Evolutionary conservation across 2,329 filamentous ascomycete genomes (phyloP), one percentile per base, ranked within the genome.

Genomic region (Alternaria incomplexa): DNA sequence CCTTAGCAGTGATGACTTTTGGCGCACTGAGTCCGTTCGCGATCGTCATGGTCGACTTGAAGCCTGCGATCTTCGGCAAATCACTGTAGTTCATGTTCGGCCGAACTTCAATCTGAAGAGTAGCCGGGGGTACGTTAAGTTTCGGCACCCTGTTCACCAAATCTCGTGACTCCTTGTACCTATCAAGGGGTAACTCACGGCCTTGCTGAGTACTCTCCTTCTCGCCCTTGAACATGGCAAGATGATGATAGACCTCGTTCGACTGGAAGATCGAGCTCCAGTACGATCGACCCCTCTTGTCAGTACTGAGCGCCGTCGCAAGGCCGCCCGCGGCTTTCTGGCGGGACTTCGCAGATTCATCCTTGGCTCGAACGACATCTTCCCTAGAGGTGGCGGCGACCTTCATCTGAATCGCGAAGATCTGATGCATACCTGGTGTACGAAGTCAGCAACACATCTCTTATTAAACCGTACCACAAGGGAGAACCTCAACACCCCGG

Each of bases 11-110:
- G 60, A 98, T 89, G 67, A 97, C 93, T 79, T 99, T 99, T 0
- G 96, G 96, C 3, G 92, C 91, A 76, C 95, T 98, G 32, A 98
- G 88, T 12, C 96, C 96, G 22, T 90, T 92, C 12, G 96, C 95
- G 74, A 99, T 93, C 3, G 88, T 88, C 84, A 98, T 95, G 13
- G 86, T 88, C 1, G 90, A 84, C 54, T 91, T 89, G 61, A 97
- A 90, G 64, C 85, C 89, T 12, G 84, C 82, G 57, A 97, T 90
- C n/a, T 85, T 85, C 0, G 96, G 93, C 26, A 97, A 83, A 12
- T 87, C 82, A 5, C 85, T 89, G 80, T 99, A 99, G 77, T 96
- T 86, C 64, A 87, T 88, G 73, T 90, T 88, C 3, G 88, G 82
- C 1, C 89, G 88, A 28, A 99, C 85, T 17, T 92, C 87, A 47